Percentiles rank a stretch among this genome's conserved stretches.
Evolutionary conservation across 257 asterid species (phyloP).

Genomic region (Capsicum rhomboideum): DNA sequence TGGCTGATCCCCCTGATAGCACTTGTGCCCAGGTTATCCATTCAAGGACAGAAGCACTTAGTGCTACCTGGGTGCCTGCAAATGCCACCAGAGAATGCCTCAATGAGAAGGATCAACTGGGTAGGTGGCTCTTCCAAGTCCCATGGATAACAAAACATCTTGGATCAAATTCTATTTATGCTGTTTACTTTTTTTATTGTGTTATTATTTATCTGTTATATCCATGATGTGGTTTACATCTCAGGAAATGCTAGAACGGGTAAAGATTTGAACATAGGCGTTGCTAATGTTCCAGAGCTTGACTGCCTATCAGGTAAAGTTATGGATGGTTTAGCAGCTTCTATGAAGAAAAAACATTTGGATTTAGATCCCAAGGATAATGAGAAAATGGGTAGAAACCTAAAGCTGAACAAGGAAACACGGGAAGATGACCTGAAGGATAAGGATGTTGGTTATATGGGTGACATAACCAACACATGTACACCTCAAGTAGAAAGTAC

Average conservation of each 20-base stretch:
- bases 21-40: conserved; percentile 37
- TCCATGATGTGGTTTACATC: neutral
- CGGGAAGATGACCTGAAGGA: conserved; percentile 11
- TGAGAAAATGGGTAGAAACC: conserved; percentile 11
- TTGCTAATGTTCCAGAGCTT: conserved; percentile 12
- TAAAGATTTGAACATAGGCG: conserved; percentile 28
- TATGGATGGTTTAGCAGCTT: conserved; percentile 2
- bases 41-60: conserved; percentile 24
- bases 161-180: neutral
- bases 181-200: neutral
- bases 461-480: conserved; percentile 4
- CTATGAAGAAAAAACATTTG: conserved; percentile 3
- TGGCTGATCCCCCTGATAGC: conserved; percentile 28
- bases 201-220: neutral
- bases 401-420: conserved; percentile 13
- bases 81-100: conserved; percentile 11
- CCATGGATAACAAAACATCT: neutral
- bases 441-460: conserved; percentile 15
- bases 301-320: conserved; percentile 7
- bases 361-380: conserved; percentile 7
- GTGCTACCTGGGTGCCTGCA: conserved; percentile 24
- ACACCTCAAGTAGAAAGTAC: conserved; percentile 12
- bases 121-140: conserved; percentile 12
- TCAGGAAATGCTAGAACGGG: conserved; percentile 20
- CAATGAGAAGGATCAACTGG: conserved; percentile 16